Percentiles rank a stretch among this genome's conserved stretches.
Conservation (phyloP, 192 early-diverging fungal species). For the Gonapodya prolifera region DNA sequence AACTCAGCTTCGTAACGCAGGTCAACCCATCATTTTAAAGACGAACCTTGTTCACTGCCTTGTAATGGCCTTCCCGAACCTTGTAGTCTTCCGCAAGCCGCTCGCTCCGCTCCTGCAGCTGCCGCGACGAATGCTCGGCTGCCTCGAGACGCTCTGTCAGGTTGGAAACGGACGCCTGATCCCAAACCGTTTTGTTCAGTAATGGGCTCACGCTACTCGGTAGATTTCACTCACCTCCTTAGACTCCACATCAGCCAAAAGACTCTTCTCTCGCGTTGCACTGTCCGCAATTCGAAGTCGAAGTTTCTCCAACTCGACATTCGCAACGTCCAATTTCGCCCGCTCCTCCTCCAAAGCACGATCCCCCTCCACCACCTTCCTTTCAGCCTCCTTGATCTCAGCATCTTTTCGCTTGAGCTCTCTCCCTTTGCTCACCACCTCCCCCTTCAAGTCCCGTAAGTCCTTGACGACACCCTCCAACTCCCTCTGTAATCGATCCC, state of each 20-base stretch:
- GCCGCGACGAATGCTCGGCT: background rate
- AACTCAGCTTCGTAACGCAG: background rate
- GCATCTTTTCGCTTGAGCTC: too few species aligned
- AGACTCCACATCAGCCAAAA: too few species aligned
- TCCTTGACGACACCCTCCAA: conserved; percentile 20
- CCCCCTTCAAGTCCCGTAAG: conserved; percentile 13
- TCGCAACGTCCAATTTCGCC: background rate
- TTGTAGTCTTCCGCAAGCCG: background rate
- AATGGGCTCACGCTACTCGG: too few species aligned
- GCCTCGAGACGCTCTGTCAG: background rate
- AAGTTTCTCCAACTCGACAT: background rate
- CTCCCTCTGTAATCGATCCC: conserved; percentile 16
- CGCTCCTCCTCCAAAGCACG: background rate
- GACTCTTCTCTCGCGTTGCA: too few species aligned
- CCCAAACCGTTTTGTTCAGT: too few species aligned
- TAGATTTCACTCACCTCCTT: too few species aligned
- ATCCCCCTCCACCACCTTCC: background rate
- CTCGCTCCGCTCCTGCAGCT: background rate
- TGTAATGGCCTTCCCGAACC: background rate
- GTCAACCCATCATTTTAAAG: background rate
- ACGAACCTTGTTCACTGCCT: background rate
- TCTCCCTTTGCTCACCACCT: conserved; percentile 8
- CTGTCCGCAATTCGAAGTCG: too few species aligned
- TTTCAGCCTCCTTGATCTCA: background rate
- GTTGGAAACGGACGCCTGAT: background rate